Base-by-base conservation (phyloP, 768 basidiomycete genomes). In the Lepiota venenata region DNA sequence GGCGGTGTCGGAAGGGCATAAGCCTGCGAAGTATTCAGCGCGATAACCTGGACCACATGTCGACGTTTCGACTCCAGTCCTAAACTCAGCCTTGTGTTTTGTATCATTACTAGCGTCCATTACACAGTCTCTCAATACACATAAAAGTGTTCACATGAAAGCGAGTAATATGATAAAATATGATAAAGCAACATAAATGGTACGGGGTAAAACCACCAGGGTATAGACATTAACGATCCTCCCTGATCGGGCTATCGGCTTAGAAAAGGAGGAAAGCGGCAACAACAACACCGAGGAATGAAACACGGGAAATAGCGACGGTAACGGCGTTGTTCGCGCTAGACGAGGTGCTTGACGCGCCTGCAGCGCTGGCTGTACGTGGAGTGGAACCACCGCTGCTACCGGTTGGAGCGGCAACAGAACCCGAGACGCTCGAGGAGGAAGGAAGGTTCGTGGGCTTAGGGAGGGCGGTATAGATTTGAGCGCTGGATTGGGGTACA, bases 401-500 rank as follows among this genome's bases (percentile, higher is more conserved):
- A 37, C 50, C 43, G 27, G 43, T 47, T 16, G 49, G 2, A 16
- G 15, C 44, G 18, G 21, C 21, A 43, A 22, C 51, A 16, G 38
- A 35, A 27, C 41, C 20, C 25, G 57, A 35, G 20, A 27, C 21
- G 18, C 50, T 5, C 16, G 51, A n/a, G 7, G 38, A 11, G 29
- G 40, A 27, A 35, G 27, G 41, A 42, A 56, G n/a, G 20, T 12
- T 8, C 12, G 54, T 21, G 15, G 47, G 41, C 1, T 55, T 60
- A 11, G 58, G 52, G n/a, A 62, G 50, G 10, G 47, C 56, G n/a
- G 56, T 59, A 41, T 62, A 76, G 25, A 74, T 60, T 15, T 57
- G 58, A 5, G 67, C 54, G 50, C 70, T 72, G 18, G 52, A 25
- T 49, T 60, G 70, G 21, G 59, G 50, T 22, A 59, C 60, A 62